Evolutionary conservation across 2,329 filamentous ascomycete genomes (phyloP).

Genomic region (Cladophialophora exuberans): DNA sequence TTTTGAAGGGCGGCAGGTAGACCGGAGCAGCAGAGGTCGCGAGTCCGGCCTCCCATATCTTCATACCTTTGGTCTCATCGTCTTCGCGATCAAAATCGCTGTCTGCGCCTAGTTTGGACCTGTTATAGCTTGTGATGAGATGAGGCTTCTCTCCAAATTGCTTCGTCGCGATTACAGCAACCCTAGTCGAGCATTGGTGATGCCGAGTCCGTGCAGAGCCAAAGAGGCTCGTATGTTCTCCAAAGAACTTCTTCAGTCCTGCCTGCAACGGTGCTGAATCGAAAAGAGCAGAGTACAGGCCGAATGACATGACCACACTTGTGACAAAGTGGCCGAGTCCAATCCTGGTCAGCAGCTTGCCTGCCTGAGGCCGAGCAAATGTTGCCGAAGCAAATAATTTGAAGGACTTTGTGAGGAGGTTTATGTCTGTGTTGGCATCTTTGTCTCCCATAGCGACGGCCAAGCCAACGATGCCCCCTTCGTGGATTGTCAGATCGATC

Average conservation of each 20-base stretch:
- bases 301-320: conserved; percentile 13
- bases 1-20: conserved; percentile 11
- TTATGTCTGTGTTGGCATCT: conserved; percentile 5
- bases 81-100: conserved; percentile 12
- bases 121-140: conserved; percentile 14
- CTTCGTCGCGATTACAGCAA: conserved; percentile 8
- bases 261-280: conserved; percentile 1
- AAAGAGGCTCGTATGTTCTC: conserved; percentile 5
- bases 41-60: conserved; percentile 10
- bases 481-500: background rate
- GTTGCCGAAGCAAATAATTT: conserved; percentile 3
- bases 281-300: conserved; percentile 7
- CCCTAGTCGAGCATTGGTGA: conserved; percentile 12
- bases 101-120: background rate
- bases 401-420: background rate
- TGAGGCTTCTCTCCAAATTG: conserved; percentile 5
- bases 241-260: conserved; percentile 3
- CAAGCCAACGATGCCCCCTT: conserved; percentile 6
- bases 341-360: background rate
- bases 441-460: conserved; percentile 3
- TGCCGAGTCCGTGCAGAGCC: conserved; percentile 9
- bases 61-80: conserved; percentile 9
- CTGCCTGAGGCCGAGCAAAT: background rate
- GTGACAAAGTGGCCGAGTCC: conserved; percentile 11
- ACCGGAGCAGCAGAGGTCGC: conserved; percentile 5